Base-by-base conservation (phyloP, 2,329 filamentous ascomycete species). In the Aspergillus melleus region DNA sequence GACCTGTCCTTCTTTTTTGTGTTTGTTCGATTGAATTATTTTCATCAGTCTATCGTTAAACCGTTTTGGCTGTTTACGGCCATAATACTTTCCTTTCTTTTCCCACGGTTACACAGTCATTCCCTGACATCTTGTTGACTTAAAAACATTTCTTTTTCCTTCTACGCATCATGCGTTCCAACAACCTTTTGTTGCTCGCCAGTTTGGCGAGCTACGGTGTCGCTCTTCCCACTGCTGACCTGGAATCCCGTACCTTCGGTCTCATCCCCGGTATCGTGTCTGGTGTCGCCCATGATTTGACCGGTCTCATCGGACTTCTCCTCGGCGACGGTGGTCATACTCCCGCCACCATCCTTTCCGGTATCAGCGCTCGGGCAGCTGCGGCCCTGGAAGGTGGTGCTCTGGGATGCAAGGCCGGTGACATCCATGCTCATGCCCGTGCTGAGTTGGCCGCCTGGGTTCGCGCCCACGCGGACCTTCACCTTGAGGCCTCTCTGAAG, bases 361-460 rank as follows among this genome's bases (percentile, higher is more conserved):
- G 71, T 30, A 66, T 77, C 55, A 69, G 63, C 53, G 70, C 72
- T 42, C 61, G 70, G 56, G 74, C 66, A 62, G 74, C 74, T 54
- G 74, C 74, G 29, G 74, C 74, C 54, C 70, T 76, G 19, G 61
- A 71, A 54, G 73, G 71, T 63, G 69, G 72, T 71, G 72, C 70
- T 54, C 59, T 76, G 51, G 74, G 74, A 64, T 71, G 70, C 62
- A 70, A 66, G 58, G 67, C 72, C 47, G 66, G 65, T 51, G 59
- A 57, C 14, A 68, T 76, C 56, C 61, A 72, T 44, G 58, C 61
- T 54, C 42, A 60, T 52, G 72, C 70, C 19, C 73, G 72, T 56
- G 60, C 56, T 19, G 67, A 74, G 29, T 63, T 77, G 30, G 67
- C 67, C 49, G 29, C 57, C 19, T 76, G 73, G 73, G 60, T 76